Base-by-base conservation (phyloP, 768 basidiomycete genomes). In the Cystobasidium tubakii region DNA sequence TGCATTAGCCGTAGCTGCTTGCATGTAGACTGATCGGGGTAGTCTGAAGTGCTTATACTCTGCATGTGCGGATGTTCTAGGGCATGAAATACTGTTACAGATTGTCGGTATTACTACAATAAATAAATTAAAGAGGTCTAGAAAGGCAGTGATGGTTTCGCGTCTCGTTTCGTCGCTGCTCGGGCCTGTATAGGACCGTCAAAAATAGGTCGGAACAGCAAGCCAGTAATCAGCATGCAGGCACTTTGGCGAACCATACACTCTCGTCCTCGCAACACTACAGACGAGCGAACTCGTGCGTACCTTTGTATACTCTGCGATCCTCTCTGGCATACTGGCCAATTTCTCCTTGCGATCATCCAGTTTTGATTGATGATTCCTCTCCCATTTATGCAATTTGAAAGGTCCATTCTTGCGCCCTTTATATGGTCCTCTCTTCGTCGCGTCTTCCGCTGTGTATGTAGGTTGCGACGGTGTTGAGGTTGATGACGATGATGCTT, bases 311-410 rank as follows among this genome's bases (percentile, higher is more conserved):
- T 46, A 67, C 50, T 67, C 66, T 31, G 43, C 66, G 12, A 67
- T 54, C 66, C 66, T 7, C 46, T 42, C 12, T 4, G 66, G 66
- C 66, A 67, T 67, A 50, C 25, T 54, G 9, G 6, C 44, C n/a
- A 67, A n/a, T 43, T 67, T 67, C 50, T 67, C 66, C 29, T 43
- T 43, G 6, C 66, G 43, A 10, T 53, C 66, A 7, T 19, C 50
- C 13, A 33, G 19, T 10, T 55, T 31, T 9, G 33, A 55, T 43
- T 67, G 33, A 15, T n/a, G 27, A 13, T 67, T 6, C 31, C 66
- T 67, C 50, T 67, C 66, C 66, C 66, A 67, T 31, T 54, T 53
- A 31, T 67, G 66, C 3, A 17, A 13, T 53, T 67, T 67, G 66
- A 67, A 67, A n/a, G 50, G 44, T 25, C 13, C 31, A 43, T 39